phyloP scores from a whole-genome alignment of 257 asterid genomes.

The Fraxinus cuspidata region DNA sequence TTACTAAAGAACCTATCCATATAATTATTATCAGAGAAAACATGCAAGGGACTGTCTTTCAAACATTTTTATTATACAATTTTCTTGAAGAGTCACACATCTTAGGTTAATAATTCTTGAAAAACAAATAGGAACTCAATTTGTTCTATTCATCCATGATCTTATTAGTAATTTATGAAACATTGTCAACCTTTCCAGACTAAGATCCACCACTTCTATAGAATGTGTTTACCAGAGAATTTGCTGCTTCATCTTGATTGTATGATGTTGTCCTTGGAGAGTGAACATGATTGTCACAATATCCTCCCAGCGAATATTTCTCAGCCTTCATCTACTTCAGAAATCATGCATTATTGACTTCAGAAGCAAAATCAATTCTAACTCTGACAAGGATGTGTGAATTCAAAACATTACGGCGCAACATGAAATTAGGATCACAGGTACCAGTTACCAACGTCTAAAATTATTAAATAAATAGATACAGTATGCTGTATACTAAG shows the following conservation, averaged over 20 bases:
- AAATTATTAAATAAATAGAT: too few species aligned
- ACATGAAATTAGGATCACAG: not conserved
- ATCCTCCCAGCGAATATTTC: conserved; percentile 57
- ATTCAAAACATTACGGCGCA: not conserved
- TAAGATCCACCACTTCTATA: not conserved
- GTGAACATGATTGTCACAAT: conserved; percentile 37
- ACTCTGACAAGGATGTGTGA: not conserved
- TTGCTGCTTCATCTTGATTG: conserved; percentile 66
- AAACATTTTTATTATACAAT: not conserved
- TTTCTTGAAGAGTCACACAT: not conserved
- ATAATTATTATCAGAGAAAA: too few species aligned
- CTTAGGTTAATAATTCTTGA: too few species aligned
- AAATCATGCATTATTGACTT: not conserved
- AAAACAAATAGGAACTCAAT: too few species aligned
- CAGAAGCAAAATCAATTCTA: not conserved
- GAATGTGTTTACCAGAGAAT: conserved; percentile 60
- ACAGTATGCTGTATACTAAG: too few species aligned
- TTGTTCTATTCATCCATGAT: not conserved
- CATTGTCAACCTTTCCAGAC: not conserved
- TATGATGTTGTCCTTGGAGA: conserved; percentile 72
- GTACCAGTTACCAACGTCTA: not conserved
- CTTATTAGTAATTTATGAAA: not conserved
- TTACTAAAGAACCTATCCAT: too few species aligned
- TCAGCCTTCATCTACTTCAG: conserved; percentile 80
- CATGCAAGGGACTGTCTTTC: too few species aligned